A percentile compares a stretch with the other conserved stretches of the same genome.
Evolutionary conservation across 441 rosid species (phyloP).

Genomic region (Gossypium gossypioides): DNA sequence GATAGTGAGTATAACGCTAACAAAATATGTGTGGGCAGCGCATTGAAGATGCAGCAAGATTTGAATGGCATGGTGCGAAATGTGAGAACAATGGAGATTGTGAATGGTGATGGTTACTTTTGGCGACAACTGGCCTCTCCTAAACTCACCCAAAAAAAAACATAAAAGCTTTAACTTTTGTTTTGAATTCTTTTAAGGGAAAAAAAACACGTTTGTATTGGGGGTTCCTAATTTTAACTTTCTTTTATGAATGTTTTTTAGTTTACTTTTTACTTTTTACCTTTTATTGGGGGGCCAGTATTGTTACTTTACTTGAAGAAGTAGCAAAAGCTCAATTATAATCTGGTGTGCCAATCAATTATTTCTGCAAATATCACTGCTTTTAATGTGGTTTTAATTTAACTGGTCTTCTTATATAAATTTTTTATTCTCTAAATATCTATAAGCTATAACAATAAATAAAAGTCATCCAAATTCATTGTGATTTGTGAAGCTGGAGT

Average conservation of each 20-base stretch:
- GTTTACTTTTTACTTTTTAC: background rate
- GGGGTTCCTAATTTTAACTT: background rate
- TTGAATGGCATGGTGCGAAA: background rate
- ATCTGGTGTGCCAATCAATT: background rate
- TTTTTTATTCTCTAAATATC: background rate
- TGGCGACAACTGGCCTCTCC: constrained; percentile 5
- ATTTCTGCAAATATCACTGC: background rate
- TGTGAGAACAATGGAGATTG: constrained; percentile 5
- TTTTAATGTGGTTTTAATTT: background rate
- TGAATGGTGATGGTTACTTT: constrained; percentile 5
- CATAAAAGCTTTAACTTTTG: background rate
- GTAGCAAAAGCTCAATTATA: background rate
- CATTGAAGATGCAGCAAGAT: background rate
- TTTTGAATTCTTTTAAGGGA: background rate
- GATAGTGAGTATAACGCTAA: no score
- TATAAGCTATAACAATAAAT: background rate
- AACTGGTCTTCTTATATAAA: background rate
- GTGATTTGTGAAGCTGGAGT: background rate
- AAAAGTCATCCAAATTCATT: background rate
- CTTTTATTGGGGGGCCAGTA: background rate
- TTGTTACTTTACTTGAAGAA: background rate
- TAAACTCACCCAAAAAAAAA: background rate
- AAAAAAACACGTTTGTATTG: background rate
- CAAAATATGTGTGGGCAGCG: no score
- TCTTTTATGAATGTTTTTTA: background rate